These are phyloP conservation scores for Rhododendron henanense DNA, from an alignment of 148 eudicot genomes.

Conservation along the genomic window DNA sequence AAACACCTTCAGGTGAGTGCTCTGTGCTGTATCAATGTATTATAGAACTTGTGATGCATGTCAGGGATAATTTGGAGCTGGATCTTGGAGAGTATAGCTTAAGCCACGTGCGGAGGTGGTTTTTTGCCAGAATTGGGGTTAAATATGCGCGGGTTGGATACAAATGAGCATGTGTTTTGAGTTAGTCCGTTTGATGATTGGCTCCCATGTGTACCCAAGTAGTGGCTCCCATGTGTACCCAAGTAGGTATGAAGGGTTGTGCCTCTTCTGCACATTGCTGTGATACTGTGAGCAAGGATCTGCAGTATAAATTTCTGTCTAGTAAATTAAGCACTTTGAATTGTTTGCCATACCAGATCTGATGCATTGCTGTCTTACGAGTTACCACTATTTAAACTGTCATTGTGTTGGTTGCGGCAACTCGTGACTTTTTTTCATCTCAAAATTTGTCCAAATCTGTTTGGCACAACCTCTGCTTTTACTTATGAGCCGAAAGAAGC, in stretches of 20 bases:
- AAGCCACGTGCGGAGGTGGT: not conserved
- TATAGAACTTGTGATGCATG: not conserved
- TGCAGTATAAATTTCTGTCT: not conserved
- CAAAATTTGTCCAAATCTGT: not conserved
- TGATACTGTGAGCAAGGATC: slow-evolving; percentile 2
- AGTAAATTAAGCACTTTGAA: not conserved
- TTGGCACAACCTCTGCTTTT: not conserved
- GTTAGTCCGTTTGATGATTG: not conserved
- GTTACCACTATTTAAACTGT: not conserved
- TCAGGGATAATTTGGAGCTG: not conserved
- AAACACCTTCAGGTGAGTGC: slow-evolving; percentile 83
- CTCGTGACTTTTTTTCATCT: not conserved
- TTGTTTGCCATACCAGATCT: not conserved
- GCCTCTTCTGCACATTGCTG: not conserved
- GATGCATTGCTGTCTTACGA: not conserved
- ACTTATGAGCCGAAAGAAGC: not conserved
- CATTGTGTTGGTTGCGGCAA: not conserved
- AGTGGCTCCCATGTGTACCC: not conserved
- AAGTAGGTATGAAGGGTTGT: not conserved
- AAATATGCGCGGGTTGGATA: not conserved
- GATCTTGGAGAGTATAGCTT: not conserved
- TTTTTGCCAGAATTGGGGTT: not conserved
- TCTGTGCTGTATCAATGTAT: slow-evolving; percentile 3
- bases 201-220: not conserved
- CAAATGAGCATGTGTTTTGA: not conserved